Conservation (phyloP, 129 eudicot genomes). For the Saussurea involucrata region DNA sequence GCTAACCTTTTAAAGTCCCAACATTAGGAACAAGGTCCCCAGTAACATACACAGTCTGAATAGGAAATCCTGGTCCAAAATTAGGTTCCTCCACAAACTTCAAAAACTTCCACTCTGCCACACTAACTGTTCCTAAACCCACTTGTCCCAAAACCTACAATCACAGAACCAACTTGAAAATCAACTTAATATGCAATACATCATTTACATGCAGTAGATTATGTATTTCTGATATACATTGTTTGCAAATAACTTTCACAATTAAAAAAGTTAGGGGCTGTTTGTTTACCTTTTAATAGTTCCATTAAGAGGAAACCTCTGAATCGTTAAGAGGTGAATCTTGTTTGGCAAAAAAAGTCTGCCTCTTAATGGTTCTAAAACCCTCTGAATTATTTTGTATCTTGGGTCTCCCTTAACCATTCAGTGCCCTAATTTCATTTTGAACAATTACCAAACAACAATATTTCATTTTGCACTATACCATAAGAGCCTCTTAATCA, state of each 20-base stretch:
- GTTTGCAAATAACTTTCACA: background rate
- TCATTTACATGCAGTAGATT: background rate
- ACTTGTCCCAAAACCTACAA: constrained; percentile 59
- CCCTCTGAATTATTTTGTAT: no score
- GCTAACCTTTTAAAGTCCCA: constrained; percentile 53
- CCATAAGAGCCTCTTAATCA: no score
- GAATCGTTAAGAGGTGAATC: no score
- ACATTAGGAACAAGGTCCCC: constrained; percentile 32
- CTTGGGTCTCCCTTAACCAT: no score
- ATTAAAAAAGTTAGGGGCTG: no score
- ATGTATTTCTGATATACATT: background rate
- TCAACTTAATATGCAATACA: background rate
- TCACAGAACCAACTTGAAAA: background rate
- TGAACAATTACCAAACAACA: no score
- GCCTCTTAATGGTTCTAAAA: no score
- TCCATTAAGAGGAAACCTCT: no score
- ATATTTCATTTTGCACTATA: no score
- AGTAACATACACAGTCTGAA: constrained; percentile 53
- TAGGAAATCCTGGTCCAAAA: constrained; percentile 72
- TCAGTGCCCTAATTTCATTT: no score
- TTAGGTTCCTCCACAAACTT: constrained; percentile 78
- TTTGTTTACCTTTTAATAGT: no score
- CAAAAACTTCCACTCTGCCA: constrained; percentile 52
- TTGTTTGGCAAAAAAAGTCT: no score
- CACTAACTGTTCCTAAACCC: constrained; percentile 34